Evolutionary conservation across 2,329 filamentous ascomycete genomes (phyloP), one percentile per base, ranked within the genome.

Genomic region (Aspergillus costaricaensis): DNA sequence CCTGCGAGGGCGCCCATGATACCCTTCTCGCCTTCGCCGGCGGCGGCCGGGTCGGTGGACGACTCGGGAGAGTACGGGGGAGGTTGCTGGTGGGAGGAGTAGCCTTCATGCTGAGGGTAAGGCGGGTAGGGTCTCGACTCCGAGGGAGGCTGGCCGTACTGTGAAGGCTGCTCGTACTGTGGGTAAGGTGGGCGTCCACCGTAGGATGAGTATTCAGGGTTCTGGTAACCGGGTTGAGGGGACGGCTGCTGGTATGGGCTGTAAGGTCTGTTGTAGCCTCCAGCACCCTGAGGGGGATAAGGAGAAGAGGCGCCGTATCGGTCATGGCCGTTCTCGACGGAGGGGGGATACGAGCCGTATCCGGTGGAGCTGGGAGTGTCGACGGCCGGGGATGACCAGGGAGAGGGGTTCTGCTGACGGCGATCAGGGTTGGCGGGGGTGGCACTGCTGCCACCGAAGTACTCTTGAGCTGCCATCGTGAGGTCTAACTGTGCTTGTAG

Each of bases 1-100:
- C 79, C 79, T 19, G 77, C 77, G 30, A 81, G 59, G 7, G 79
- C 79, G 14, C 79, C 79, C 52, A 78, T 72, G 10, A 81, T 68
- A 59, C 79, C 79, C 62, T 78, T 75, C 41, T 81, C 78, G 48
- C 73, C 73, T 0, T 76, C 74, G 48, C 74, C 53, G 12, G 52
- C 25, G 12, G 36, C 52, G 36, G 38, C 36, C 27, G 44, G 38
- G 10, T 59, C 47, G 12, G 58, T 51, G 17, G 48, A 36, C 2
- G 30, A 36, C 12, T 43, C 36, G 2, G 55, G 36, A 6, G 52
- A 55, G 25, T 59, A 59, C 0, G 58, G 58, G 21, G 58, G 58
- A 3, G 58, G 57, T 1, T 41, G 43, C 12, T 54, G 52, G 10
- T 51, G 32, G 15, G 27, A 17, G 8, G 52, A 25, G 17, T 51